These are phyloP conservation scores for Alternaria novae-zelandiae DNA, from an alignment of 2,329 filamentous ascomycete genomes.

Conservation along the genomic window DNA sequence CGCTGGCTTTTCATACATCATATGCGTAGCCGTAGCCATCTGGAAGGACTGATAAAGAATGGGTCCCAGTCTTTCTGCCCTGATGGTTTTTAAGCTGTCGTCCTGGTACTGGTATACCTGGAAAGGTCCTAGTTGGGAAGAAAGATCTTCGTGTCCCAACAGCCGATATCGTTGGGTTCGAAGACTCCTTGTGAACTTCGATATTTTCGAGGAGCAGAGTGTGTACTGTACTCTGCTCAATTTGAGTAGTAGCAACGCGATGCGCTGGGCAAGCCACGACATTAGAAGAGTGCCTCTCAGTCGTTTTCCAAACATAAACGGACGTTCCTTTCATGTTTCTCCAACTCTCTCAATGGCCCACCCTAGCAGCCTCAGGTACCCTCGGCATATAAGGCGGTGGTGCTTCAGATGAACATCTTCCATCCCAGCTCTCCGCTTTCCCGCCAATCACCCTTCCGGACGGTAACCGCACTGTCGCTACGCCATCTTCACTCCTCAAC, in stretches of 20 bases:
- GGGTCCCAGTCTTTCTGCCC: background rate
- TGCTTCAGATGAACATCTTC: constrained; percentile 1
- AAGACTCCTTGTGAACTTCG: background rate
- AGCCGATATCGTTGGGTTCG: background rate
- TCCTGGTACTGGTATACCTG: background rate
- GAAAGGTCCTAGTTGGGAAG: too few species aligned
- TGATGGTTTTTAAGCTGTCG: background rate
- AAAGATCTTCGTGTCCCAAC: background rate
- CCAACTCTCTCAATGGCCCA: background rate
- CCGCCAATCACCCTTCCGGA: background rate
- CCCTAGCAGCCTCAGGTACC: constrained; percentile 15
- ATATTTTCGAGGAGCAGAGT: background rate
- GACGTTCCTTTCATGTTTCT: background rate
- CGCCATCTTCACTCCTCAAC: background rate
- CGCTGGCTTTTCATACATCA: background rate
- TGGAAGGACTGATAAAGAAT: background rate
- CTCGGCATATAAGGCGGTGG: constrained; percentile 22
- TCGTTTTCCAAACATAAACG: background rate
- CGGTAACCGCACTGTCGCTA: background rate
- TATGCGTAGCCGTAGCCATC: background rate
- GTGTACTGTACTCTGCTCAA: background rate
- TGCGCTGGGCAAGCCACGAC: background rate
- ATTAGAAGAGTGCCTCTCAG: background rate
- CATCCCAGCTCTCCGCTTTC: background rate
- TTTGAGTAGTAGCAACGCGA: background rate